Conservation (phyloP, 768 basidiomycete genomes). For the Suillus bovinus region DNA sequence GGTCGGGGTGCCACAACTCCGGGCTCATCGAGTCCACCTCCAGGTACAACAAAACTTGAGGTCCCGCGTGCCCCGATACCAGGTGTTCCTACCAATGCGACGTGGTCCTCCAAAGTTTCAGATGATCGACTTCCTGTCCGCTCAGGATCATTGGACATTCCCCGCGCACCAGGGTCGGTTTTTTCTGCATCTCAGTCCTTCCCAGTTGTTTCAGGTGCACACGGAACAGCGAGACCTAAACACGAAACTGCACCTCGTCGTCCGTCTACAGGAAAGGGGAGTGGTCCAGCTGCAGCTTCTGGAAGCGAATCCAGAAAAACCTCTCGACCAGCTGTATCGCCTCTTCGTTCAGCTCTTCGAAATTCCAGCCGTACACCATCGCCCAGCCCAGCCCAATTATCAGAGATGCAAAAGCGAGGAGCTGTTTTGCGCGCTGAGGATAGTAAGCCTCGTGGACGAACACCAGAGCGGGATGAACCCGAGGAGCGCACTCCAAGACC, state of each 20-base stretch:
- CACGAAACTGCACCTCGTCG: not conserved
- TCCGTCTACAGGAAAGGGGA: not conserved
- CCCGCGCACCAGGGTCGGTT: constrained; percentile 20
- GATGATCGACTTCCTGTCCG: not conserved
- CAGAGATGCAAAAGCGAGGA: constrained; percentile 1
- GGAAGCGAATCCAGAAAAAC: not conserved
- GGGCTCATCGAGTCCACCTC: not conserved
- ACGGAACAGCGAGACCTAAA: not conserved
- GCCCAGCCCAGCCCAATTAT: constrained; percentile 30
- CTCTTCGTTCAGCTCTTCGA: constrained; percentile 64
- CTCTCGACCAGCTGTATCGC: constrained; percentile 42
- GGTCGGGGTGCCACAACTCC: constrained; percentile 14
- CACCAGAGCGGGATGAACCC: constrained; percentile 11
- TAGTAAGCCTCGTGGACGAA: not conserved
- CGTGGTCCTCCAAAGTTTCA: not conserved
- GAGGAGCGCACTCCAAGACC: not conserved
- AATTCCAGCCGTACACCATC: constrained; percentile 52
- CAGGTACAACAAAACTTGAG: constrained; percentile 2
- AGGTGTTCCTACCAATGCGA: not conserved
- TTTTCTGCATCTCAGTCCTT: constrained; percentile 5
- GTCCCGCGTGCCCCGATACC: constrained; percentile 11
- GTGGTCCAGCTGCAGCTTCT: not conserved
- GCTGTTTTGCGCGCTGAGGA: not conserved
- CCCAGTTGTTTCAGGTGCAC: not conserved
- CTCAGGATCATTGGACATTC: constrained; percentile 25